A percentile compares a stretch with the other conserved stretches of the same genome.
Evolutionary conservation across 2,329 filamentous ascomycete genomes (phyloP).

Genomic region (Dactylellina parvicollis): DNA sequence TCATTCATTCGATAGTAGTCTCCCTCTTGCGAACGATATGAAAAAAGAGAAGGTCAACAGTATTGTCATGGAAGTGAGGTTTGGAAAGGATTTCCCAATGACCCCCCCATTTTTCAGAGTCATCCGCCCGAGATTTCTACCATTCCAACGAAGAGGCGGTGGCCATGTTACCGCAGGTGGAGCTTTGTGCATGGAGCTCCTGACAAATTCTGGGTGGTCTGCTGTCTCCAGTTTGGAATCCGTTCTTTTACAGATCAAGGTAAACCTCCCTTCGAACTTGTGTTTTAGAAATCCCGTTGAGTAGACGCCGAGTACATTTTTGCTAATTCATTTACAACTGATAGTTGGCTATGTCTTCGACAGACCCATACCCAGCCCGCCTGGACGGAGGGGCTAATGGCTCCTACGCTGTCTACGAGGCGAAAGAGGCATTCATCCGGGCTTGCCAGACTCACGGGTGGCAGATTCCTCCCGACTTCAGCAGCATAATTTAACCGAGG

Average conservation of each 20-base stretch:
- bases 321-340: not conserved
- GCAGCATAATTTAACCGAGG: conserved; percentile 30
- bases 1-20: conserved; percentile 76
- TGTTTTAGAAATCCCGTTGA: not conserved
- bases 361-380: conserved; percentile 43
- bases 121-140: conserved; percentile 81
- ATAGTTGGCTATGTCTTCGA: conserved; percentile 69
- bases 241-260: conserved; percentile 76
- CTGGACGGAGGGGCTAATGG: conserved; percentile 28
- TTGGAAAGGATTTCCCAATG: conserved; percentile 79
- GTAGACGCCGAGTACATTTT: not conserved
- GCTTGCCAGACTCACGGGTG: conserved; percentile 78
- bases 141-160: conserved; percentile 77
- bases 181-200: conserved; percentile 75
- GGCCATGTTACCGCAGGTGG: conserved; percentile 87
- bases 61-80: conserved; percentile 84
- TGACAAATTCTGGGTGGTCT: conserved; percentile 85
- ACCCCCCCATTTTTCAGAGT: conserved; percentile 86
- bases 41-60: conserved; percentile 70
- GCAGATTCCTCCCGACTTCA: conserved; percentile 73
- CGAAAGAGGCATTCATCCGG: conserved; percentile 76
- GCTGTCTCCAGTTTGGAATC: conserved; percentile 78
- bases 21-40: conserved; percentile 81
- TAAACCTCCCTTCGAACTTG: conserved; percentile 4
- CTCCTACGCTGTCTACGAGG: conserved; percentile 74